Percentiles rank a stretch among this genome's conserved stretches.
Conservation (phyloP, 257 asterid genomes). For the Lantana camara region DNA sequence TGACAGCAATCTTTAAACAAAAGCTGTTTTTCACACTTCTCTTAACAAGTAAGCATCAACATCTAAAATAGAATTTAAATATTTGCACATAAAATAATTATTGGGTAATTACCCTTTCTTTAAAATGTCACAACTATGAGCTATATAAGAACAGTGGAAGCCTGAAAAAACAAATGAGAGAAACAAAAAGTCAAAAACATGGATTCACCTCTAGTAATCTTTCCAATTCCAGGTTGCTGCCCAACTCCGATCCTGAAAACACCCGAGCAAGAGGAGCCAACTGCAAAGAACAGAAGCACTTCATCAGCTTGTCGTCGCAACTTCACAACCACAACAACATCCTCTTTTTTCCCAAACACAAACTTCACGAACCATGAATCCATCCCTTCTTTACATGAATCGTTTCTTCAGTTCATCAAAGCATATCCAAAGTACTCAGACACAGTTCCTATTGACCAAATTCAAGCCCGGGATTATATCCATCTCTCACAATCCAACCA, state of each 20-base stretch:
- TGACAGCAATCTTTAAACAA: no score
- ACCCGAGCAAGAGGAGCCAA: no score
- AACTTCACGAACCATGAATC: constrained; percentile 78
- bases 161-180: no score
- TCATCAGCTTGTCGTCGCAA: no score
- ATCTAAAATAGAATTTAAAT: no score
- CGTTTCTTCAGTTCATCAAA: constrained; percentile 61
- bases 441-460: constrained; percentile 56
- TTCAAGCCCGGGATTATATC: constrained; percentile 71
- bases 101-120: no score
- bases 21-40: constrained; percentile 27
- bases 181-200: constrained; percentile 21
- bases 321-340: no score
- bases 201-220: constrained; percentile 49
- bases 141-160: background rate
- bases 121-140: no score
- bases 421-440: no score
- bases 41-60: constrained; percentile 58
- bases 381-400: constrained; percentile 73
- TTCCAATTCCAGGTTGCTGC: constrained; percentile 67
- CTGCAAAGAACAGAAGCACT: no score
- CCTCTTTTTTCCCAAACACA: constrained; percentile 68
- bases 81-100: no score
- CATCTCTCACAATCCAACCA: constrained; percentile 65
- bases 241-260: no score